These are phyloP conservation scores for Pseudonitzschia pungens DNA, from an alignment of 108 stramenopile species.

Conservation along the genomic window DNA sequence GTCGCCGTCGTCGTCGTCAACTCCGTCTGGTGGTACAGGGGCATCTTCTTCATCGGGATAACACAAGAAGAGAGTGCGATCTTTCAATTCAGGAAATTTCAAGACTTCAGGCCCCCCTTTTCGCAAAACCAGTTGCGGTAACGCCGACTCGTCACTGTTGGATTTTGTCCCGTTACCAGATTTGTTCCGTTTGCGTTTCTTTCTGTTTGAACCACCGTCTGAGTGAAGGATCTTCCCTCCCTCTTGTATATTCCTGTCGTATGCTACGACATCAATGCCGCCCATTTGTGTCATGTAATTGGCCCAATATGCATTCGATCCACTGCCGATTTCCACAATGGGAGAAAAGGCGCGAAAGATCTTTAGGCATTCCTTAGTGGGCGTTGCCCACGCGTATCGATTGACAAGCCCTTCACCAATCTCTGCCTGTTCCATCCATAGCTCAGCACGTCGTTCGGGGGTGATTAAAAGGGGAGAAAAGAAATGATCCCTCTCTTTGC, in stretches of 20 bases:
- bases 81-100: conserved; percentile 28
- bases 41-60: conserved; percentile 85
- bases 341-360: conserved; percentile 68
- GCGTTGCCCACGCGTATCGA: conserved; percentile 81
- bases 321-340: conserved; percentile 86
- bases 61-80: conserved; percentile 78
- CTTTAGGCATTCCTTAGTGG: conserved; percentile 49
- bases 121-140: conserved; percentile 32
- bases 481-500: conserved; percentile 46
- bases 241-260: conserved; percentile 50
- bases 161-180: conserved; percentile 2
- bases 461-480: conserved; percentile 58
- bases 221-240: conserved; percentile 45
- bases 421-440: conserved; percentile 83
- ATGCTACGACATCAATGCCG: conserved; percentile 73
- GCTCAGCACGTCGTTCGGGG: conserved; percentile 63
- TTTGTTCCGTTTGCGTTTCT: conserved; percentile 16
- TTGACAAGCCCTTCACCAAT: conserved; percentile 77
- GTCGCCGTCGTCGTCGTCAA: no score
- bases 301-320: conserved; percentile 85
- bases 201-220: conserved; percentile 7
- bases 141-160: not conserved
- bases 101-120: conserved; percentile 76
- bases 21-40: conserved; percentile 7
- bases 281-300: conserved; percentile 33